Conservation (phyloP, 2,329 filamentous ascomycete genomes). For the Apiospora kogelbergensis region DNA sequence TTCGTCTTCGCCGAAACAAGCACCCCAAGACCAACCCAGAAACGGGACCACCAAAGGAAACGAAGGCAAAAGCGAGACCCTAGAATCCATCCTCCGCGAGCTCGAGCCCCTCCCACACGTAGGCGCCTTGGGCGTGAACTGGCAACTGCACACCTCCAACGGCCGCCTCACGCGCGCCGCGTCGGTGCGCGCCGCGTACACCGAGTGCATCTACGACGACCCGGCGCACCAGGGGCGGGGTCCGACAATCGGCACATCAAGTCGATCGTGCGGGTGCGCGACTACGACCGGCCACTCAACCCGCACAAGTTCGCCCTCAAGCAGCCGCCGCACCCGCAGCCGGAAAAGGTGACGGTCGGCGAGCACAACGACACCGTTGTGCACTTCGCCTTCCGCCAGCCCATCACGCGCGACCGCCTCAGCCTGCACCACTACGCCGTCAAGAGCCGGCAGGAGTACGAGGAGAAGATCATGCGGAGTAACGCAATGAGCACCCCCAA, state of each 20-base stretch:
- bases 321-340: conserved; percentile 9
- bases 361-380: conserved; percentile 25
- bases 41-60: background rate
- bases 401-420: conserved; percentile 29
- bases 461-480: conserved; percentile 27
- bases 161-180: conserved; percentile 24
- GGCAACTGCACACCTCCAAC: conserved; percentile 31
- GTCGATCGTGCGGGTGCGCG: conserved; percentile 29
- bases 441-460: conserved; percentile 33
- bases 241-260: conserved; percentile 32
- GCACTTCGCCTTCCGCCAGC: conserved; percentile 22
- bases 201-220: conserved; percentile 28
- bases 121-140: conserved; percentile 32
- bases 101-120: conserved; percentile 25
- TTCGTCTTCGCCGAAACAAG: background rate
- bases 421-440: conserved; percentile 33
- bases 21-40: no score
- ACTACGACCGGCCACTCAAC: conserved; percentile 19
- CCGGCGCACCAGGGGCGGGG: conserved; percentile 15
- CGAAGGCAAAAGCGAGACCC: conserved; percentile 17
- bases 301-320: conserved; percentile 25
- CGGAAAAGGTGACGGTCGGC: conserved; percentile 21
- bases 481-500: conserved; percentile 27
- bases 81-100: conserved; percentile 24
- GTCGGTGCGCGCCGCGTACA: conserved; percentile 27